phyloP scores from a whole-genome alignment of 345 rosid species.

The Lepidium africanum region DNA sequence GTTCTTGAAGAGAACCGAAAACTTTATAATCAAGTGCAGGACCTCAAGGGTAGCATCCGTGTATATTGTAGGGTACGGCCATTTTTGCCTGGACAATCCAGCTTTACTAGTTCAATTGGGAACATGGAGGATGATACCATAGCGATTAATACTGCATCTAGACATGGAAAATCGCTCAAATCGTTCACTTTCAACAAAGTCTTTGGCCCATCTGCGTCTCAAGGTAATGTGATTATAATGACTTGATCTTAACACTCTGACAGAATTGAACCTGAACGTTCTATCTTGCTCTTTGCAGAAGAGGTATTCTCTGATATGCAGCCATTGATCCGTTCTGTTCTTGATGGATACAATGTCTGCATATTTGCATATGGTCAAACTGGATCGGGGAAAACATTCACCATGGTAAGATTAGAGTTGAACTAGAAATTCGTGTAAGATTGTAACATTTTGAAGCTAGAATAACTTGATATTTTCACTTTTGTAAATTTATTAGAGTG shows the following conservation, averaged over 20 bases:
- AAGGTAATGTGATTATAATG: slow-evolving; percentile 41
- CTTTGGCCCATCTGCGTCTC: slow-evolving; percentile 82
- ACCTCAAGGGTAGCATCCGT: slow-evolving; percentile 95
- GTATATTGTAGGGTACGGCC: slow-evolving; percentile 96
- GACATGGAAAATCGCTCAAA: slow-evolving; percentile 64
- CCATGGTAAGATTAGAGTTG: slow-evolving; percentile 59
- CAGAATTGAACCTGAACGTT: background rate
- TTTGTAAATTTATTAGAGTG: slow-evolving; percentile 47
- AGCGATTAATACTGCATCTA: slow-evolving; percentile 60
- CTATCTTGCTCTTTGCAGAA: slow-evolving; percentile 43
- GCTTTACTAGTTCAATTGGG: slow-evolving; percentile 52
- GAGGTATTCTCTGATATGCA: slow-evolving; percentile 96
- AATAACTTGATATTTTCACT: background rate
- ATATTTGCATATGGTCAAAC: slow-evolving; percentile 99
- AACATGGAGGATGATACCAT: slow-evolving; percentile 70
- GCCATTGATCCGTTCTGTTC: slow-evolving; percentile 91
- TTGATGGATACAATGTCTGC: slow-evolving; percentile 96
- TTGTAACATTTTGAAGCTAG: slow-evolving; percentile 5
- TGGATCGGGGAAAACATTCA: slow-evolving; percentile 91
- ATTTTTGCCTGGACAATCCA: slow-evolving; percentile 66
- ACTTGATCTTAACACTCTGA: background rate
- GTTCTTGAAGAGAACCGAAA: slow-evolving; percentile 94
- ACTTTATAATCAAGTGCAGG: slow-evolving; percentile 92
- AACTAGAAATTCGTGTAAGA: background rate
- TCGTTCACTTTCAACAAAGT: slow-evolving; percentile 90